Evolutionary conservation across 179 eudicot species (phyloP).

Genomic region (Silene coronaria): DNA sequence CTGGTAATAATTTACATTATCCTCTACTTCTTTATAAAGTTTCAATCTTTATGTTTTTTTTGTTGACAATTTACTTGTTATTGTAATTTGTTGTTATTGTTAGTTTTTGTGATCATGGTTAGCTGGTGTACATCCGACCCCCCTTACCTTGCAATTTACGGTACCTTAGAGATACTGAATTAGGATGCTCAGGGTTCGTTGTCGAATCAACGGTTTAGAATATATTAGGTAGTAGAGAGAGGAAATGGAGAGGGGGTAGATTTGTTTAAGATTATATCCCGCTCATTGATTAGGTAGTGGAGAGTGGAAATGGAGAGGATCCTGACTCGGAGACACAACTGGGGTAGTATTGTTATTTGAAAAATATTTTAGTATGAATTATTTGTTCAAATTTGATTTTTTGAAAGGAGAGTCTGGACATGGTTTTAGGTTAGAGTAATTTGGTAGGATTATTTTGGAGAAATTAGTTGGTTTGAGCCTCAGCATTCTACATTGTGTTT

Average conservation of each 20-base stretch:
- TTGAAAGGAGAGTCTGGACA: neutral
- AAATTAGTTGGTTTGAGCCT: neutral
- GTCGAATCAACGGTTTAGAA: no score
- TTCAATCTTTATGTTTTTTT: neutral
- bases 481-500: neutral
- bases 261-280: no score
- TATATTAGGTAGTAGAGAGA: no score
- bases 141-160: no score
- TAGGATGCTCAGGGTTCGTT: neutral
- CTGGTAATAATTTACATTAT: constrained; percentile 31
- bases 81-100: neutral
- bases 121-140: neutral
- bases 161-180: no score
- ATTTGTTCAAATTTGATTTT: no score
- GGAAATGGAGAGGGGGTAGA: no score
- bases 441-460: neutral
- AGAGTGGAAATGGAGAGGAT: no score
- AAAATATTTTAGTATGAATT: no score
- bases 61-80: neutral
- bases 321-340: no score
- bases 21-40: neutral
- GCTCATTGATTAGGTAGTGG: no score
- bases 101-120: neutral
- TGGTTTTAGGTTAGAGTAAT: neutral
- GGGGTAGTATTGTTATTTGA: no score